Evolutionary conservation across 257 asterid genomes (phyloP).

Genomic region (Scutellaria galericulata): DNA sequence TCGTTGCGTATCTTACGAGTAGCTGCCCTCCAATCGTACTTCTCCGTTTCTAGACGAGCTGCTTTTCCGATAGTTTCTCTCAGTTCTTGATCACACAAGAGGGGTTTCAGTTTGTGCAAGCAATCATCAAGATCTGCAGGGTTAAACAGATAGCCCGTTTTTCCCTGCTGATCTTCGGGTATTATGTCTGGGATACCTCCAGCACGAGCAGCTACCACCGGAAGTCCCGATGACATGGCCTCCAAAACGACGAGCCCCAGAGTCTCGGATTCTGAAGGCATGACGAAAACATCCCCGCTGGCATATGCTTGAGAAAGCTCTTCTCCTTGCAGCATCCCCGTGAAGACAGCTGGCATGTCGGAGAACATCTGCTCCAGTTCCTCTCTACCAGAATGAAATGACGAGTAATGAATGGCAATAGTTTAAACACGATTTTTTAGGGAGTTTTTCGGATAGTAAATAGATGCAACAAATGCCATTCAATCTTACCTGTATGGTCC

Average conservation of each 20-base stretch:
- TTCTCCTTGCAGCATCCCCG: constrained; percentile 89
- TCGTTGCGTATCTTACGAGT: constrained; percentile 79
- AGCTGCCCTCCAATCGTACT: constrained; percentile 93
- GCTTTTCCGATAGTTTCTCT: constrained; percentile 75
- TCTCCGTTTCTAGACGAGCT: constrained; percentile 83
- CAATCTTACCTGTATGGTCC: constrained; percentile 87
- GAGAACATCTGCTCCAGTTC: constrained; percentile 79
- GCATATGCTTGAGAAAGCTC: constrained; percentile 97
- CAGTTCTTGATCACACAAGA: constrained; percentile 54
- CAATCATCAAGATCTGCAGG: constrained; percentile 90
- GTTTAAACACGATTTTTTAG: background rate
- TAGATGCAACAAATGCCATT: background rate
- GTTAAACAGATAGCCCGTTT: constrained; percentile 68
- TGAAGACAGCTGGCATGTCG: constrained; percentile 84
- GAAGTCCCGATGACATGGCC: constrained; percentile 95
- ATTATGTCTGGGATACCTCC: constrained; percentile 92
- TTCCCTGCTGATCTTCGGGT: constrained; percentile 85
- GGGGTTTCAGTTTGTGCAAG: constrained; percentile 74
- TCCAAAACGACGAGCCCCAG: constrained; percentile 89
- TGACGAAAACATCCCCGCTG: constrained; percentile 85
- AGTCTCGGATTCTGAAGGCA: constrained; percentile 97
- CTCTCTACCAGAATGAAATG: constrained; percentile 47
- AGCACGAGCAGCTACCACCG: constrained; percentile 93
- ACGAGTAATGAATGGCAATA: too few species aligned
- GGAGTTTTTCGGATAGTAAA: background rate